Percentiles rank a stretch among this genome's conserved stretches.
These are phyloP conservation scores for Microdochium paspali DNA, from an alignment of 2,329 filamentous ascomycete genomes.

Conservation along the genomic window DNA sequence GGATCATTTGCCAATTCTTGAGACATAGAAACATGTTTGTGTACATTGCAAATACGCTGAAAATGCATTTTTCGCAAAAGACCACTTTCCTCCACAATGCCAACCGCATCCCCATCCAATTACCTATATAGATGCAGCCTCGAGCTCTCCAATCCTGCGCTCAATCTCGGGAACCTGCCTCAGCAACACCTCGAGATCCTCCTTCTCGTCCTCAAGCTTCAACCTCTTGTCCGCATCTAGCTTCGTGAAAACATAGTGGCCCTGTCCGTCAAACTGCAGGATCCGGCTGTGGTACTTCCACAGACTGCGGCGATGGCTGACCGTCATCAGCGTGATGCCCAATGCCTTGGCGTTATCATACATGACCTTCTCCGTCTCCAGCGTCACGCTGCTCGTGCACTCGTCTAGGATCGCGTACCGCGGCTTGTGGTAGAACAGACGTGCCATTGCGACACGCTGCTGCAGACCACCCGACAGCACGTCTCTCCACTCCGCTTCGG, in stretches of 20 bases:
- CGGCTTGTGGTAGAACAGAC: conserved; percentile 87
- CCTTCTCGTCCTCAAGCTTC: conserved; percentile 88
- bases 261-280: conserved; percentile 92
- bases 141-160: conserved; percentile 74
- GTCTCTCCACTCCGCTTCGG: conserved; percentile 93
- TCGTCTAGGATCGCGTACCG: conserved; percentile 95
- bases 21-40: no score
- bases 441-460: conserved; percentile 93
- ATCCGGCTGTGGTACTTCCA: conserved; percentile 97
- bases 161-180: conserved; percentile 83
- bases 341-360: conserved; percentile 91
- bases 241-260: conserved; percentile 79
- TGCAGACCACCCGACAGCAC: conserved; percentile 87
- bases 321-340: conserved; percentile 94
- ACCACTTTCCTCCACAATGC: no score
- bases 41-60: no score
- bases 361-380: conserved; percentile 92
- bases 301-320: conserved; percentile 79
- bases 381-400: conserved; percentile 89
- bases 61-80: no score
- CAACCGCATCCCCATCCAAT: no score
- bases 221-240: conserved; percentile 82
- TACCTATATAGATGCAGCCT: conserved; percentile 21
- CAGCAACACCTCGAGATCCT: conserved; percentile 80
- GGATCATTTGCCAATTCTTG: no score